Conservation (phyloP, 2,329 filamentous ascomycete species). For the Clathrospora elynae region DNA sequence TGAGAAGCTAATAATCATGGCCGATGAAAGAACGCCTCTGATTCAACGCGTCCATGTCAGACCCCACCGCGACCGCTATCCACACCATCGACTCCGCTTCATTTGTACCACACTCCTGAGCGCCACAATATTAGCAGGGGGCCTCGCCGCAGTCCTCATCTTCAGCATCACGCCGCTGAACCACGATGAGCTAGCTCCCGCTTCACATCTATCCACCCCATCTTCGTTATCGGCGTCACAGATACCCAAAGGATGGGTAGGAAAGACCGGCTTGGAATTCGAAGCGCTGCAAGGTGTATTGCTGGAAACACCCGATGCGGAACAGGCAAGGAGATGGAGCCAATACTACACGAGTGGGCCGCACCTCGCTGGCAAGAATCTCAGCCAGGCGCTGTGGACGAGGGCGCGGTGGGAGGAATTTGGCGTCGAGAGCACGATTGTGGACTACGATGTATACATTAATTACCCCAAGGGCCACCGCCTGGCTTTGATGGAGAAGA, state of each 20-base stretch:
- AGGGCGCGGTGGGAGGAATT: constrained; percentile 56
- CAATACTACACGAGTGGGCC: constrained; percentile 58
- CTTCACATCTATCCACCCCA: constrained; percentile 10
- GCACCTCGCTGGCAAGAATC: constrained; percentile 58
- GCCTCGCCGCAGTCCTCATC: constrained; percentile 46
- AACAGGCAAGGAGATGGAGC: constrained; percentile 57
- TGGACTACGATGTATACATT: constrained; percentile 58
- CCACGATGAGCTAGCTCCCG: constrained; percentile 31
- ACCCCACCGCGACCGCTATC: constrained; percentile 57
- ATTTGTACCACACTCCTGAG: constrained; percentile 66
- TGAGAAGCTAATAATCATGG: constrained; percentile 47
- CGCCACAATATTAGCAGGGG: constrained; percentile 45
- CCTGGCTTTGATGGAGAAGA: constrained; percentile 52
- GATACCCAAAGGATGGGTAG: constrained; percentile 49
- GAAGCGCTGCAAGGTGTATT: constrained; percentile 62
- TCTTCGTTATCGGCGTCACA: constrained; percentile 29
- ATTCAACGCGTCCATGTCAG: constrained; percentile 65
- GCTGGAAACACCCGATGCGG: constrained; percentile 58
- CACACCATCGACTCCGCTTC: constrained; percentile 65
- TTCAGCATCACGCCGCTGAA: constrained; percentile 46
- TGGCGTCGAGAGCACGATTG: constrained; percentile 53
- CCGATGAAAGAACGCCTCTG: constrained; percentile 68
- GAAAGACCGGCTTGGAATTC: constrained; percentile 56
- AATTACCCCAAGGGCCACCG: constrained; percentile 58
- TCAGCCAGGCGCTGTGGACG: constrained; percentile 59